Evolutionary conservation across 2,329 filamentous ascomycete genomes (phyloP).

Genomic region (Penicillium sp.): DNA sequence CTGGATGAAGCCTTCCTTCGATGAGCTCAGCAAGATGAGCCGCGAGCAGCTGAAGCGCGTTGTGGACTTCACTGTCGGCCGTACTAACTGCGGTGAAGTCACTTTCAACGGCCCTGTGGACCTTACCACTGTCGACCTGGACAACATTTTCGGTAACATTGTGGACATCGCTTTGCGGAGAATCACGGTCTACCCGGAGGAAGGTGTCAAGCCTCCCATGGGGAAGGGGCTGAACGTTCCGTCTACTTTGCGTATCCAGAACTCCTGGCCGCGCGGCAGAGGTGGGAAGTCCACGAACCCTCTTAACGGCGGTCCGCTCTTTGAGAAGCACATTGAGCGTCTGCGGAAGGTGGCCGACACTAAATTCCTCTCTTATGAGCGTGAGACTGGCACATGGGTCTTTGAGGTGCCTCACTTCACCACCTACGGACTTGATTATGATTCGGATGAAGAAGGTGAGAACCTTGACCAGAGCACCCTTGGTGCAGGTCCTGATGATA

Average conservation of each 20-base stretch:
- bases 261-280: conserved; percentile 81
- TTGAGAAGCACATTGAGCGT: conserved; percentile 76
- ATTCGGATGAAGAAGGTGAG: conserved; percentile 61
- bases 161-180: conserved; percentile 74
- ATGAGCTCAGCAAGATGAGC: conserved; percentile 76
- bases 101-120: conserved; percentile 81
- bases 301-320: conserved; percentile 62
- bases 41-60: conserved; percentile 74
- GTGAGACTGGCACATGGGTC: conserved; percentile 78
- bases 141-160: conserved; percentile 74
- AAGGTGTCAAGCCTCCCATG: conserved; percentile 73
- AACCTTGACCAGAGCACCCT: conserved; percentile 52
- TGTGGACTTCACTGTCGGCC: conserved; percentile 74
- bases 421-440: conserved; percentile 85
- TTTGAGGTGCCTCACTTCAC: conserved; percentile 97
- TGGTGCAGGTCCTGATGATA: conserved; percentile 54
- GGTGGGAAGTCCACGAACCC: conserved; percentile 56
- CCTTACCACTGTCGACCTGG: conserved; percentile 72
- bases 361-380: conserved; percentile 76
- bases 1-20: conserved; percentile 76
- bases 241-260: conserved; percentile 80
- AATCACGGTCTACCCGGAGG: conserved; percentile 80
- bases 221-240: conserved; percentile 92
- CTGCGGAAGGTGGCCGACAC: conserved; percentile 78
- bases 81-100: conserved; percentile 76